These are phyloP conservation scores for Typha latifolia DNA, from an alignment of 176 grass and related monocot genomes.

Conservation along the genomic window DNA sequence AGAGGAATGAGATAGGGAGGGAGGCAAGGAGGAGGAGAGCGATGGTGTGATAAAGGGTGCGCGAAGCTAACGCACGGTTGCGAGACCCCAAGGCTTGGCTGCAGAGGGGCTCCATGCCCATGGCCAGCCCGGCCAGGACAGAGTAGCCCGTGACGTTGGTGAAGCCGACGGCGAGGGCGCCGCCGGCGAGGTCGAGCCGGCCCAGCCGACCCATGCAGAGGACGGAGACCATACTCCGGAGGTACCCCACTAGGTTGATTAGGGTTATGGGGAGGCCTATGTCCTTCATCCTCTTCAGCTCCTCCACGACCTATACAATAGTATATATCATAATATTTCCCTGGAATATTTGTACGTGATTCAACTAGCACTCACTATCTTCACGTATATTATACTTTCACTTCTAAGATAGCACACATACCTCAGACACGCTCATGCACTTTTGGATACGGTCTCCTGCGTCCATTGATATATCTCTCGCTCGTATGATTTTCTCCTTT, in stretches of 20 bases:
- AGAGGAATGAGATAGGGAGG: conserved; percentile 8
- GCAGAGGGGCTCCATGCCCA: conserved; percentile 26
- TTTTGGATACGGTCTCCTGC: neutral
- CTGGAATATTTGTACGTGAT: neutral
- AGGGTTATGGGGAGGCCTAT: conserved; percentile 10
- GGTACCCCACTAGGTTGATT: conserved; percentile 19
- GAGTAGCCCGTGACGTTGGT: conserved; percentile 28
- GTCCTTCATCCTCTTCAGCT: conserved; percentile 14
- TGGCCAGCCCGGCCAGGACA: conserved; percentile 13
- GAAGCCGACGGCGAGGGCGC: conserved; percentile 18
- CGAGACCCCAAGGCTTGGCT: conserved; percentile 22
- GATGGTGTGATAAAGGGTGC: conserved; percentile 10
- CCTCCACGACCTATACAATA: conserved; percentile 8
- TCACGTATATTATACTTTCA: neutral
- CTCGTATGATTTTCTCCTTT: no score
- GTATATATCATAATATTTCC: neutral
- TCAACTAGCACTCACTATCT: neutral
- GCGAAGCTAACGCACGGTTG: conserved; percentile 8
- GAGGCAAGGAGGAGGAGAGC: conserved; percentile 5
- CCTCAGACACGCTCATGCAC: neutral
- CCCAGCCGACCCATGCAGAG: conserved; percentile 17
- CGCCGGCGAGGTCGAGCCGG: conserved; percentile 16
- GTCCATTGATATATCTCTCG: neutral
- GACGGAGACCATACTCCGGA: conserved; percentile 16
- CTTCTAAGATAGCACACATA: neutral